Conservation (phyloP, 2,329 filamentous ascomycete species). For the Colletotrichum limetticola region DNA sequence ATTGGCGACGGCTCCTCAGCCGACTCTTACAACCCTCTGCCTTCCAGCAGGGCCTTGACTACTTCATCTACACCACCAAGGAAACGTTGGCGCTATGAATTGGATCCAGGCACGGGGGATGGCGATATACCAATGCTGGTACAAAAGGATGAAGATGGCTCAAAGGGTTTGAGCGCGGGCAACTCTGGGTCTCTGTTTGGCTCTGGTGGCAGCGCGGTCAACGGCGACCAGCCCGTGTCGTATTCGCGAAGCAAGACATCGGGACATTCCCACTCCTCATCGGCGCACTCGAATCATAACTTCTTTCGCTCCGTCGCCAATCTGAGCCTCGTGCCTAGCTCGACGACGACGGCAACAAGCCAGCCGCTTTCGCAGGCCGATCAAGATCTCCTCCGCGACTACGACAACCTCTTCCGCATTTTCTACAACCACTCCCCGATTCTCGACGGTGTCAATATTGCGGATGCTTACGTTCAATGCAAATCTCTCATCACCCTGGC, state of each 20-base stretch:
- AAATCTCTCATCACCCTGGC: conserved; percentile 88
- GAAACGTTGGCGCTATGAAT: conserved; percentile 85
- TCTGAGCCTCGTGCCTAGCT: conserved; percentile 66
- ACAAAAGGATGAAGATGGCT: conserved; percentile 70
- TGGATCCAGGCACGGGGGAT: conserved; percentile 78
- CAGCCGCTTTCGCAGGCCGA: conserved; percentile 67
- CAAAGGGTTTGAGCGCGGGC: conserved; percentile 13
- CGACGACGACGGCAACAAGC: conserved; percentile 47
- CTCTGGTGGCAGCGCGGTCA: conserved; percentile 36
- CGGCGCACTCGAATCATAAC: conserved; percentile 53
- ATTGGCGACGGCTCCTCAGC: conserved; percentile 58
- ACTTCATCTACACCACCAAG: conserved; percentile 46
- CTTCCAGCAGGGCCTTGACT: conserved; percentile 35
- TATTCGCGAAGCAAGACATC: conserved; percentile 68
- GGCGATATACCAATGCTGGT: conserved; percentile 89
- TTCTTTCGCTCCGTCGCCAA: conserved; percentile 93
- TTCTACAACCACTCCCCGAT: conserved; percentile 93
- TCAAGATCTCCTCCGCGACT: conserved; percentile 85
- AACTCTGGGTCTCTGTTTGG: conserved; percentile 65
- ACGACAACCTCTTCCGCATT: conserved; percentile 94
- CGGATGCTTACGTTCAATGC: conserved; percentile 92
- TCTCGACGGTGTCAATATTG: conserved; percentile 88
- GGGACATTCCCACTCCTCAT: conserved; percentile 65
- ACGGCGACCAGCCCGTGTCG: conserved; percentile 31
- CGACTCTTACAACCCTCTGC: conserved; percentile 24